These are phyloP conservation scores for Eruca vesicaria DNA, from an alignment of 441 rosid genomes.

Conservation along the genomic window DNA sequence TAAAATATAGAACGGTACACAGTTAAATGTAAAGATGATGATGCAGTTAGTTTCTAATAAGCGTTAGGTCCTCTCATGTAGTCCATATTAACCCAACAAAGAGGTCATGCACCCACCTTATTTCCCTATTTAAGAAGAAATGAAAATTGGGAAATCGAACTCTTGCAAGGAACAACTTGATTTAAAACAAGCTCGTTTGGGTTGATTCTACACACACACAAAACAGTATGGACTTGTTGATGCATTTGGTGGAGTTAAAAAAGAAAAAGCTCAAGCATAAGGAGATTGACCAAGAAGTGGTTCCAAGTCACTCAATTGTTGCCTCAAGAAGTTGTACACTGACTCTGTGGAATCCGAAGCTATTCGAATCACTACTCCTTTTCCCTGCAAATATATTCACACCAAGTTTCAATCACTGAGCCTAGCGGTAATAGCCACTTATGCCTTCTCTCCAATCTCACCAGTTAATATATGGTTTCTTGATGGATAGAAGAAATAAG, in stretches of 20 bases:
- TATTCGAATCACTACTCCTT: slow-evolving; percentile 67
- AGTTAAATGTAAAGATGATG: too few relatives aligned
- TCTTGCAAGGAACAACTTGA: background rate
- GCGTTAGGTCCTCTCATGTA: too few relatives aligned
- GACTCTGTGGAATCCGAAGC: slow-evolving; percentile 84
- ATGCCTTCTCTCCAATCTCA: background rate
- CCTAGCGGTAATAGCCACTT: background rate
- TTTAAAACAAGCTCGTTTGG: background rate
- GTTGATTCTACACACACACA: too few relatives aligned
- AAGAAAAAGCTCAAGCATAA: slow-evolving; percentile 37
- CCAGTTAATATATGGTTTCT: background rate
- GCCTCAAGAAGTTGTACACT: slow-evolving; percentile 75
- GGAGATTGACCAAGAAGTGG: slow-evolving; percentile 74
- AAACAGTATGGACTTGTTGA: background rate
- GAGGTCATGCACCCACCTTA: too few relatives aligned
- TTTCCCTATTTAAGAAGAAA: too few relatives aligned
- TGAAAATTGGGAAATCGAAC: background rate
- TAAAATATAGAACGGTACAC: too few relatives aligned
- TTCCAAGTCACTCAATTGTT: slow-evolving; percentile 60
- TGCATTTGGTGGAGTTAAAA: background rate
- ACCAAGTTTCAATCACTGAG: background rate
- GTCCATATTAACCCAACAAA: too few relatives aligned
- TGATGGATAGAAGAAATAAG: background rate
- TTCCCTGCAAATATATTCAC: slow-evolving; percentile 48
- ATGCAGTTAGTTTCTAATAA: too few relatives aligned